Conservation (phyloP, 208 protist genomes). For the Endotrypanum monterogeii region DNA sequence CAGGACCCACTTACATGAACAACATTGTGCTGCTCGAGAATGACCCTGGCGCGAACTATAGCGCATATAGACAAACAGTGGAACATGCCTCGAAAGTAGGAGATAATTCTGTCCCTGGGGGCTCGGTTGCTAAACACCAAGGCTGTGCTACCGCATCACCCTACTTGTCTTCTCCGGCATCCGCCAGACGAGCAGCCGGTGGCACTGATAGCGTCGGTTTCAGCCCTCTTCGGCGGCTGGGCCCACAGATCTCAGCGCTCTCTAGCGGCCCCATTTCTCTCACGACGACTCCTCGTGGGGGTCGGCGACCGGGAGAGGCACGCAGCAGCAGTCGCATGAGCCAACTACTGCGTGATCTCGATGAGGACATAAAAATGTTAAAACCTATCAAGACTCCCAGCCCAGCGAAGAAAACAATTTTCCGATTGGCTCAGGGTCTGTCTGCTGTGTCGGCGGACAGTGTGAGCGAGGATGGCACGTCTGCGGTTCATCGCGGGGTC, state of each 20-base stretch:
- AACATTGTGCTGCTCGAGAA: constrained; percentile 73
- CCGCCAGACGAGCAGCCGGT: background rate
- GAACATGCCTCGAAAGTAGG: background rate
- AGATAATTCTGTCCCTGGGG: background rate
- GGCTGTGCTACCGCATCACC: constrained; percentile 1
- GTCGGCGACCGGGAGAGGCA: constrained; percentile 4
- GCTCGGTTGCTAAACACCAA: background rate
- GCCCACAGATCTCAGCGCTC: background rate
- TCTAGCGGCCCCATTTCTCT: background rate
- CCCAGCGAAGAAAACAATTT: constrained; percentile 71
- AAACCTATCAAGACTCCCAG: constrained; percentile 75
- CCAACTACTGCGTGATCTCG: constrained; percentile 73
- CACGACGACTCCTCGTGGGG: background rate
- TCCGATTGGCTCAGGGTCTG: constrained; percentile 54
- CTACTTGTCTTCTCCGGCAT: constrained; percentile 4
- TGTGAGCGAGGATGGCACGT: constrained; percentile 13
- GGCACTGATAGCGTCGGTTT: background rate
- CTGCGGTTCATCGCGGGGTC: constrained; percentile 27
- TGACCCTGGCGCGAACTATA: constrained; percentile 66
- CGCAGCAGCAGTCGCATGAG: constrained; percentile 61
- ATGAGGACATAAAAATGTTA: constrained; percentile 80
- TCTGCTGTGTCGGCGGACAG: constrained; percentile 3
- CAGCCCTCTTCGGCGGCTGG: constrained; percentile 10
- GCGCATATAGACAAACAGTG: constrained; percentile 1
- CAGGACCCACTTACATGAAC: constrained; percentile 87